Base-by-base conservation (phyloP, 148 eudicot species). In the Nepenthes mirabilis region DNA sequence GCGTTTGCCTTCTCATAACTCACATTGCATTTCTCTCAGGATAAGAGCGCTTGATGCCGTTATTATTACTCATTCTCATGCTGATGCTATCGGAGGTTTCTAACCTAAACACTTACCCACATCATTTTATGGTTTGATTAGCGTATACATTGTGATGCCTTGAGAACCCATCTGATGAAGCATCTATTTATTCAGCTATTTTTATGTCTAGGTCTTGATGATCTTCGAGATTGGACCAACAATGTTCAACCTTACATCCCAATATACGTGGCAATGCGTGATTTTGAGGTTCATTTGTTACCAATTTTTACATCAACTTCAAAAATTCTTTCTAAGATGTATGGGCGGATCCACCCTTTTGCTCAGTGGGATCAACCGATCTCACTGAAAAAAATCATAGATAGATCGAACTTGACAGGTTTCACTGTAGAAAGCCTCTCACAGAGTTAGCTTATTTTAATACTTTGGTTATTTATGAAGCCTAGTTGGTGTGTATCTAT, bases 61-160 rank as follows among this genome's bases (percentile, higher is more conserved):
- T 77, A 57, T 93, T 64, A 84, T 89, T 71, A 93, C 99, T 73
- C 99, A 93, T 82, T 93, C 99, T 68, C 99, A 93, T 83, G 99
- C 99, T 81, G 99, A 89, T 73, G 97, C 99, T 60, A 89, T 93
- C 78, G 97, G 99, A 93, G 97, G 99, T 93, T 81, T 74, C 72
- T 70, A 74, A 68, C 74, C 59, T 65, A 52, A 74, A 69, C 53
- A 72, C 75, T 59, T 56, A 59, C 57, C 60, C 40, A 47, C 65
- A 48, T 73, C 68, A 33, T 43, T 60, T 52, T 72, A 66, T 50
- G 55, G 70, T 61, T 23, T 61, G 51, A 65, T 65, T 56, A 58
- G 45, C 23, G 49, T 36, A 52, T 59, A 9, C 61, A 66, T 57
- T 2, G 36, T 23, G 35, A 34, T 7, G 8, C 37, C 65, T 55